These are phyloP conservation scores for Lachnellula arida DNA, from an alignment of 2,329 filamentous ascomycete species.

Conservation along the genomic window DNA sequence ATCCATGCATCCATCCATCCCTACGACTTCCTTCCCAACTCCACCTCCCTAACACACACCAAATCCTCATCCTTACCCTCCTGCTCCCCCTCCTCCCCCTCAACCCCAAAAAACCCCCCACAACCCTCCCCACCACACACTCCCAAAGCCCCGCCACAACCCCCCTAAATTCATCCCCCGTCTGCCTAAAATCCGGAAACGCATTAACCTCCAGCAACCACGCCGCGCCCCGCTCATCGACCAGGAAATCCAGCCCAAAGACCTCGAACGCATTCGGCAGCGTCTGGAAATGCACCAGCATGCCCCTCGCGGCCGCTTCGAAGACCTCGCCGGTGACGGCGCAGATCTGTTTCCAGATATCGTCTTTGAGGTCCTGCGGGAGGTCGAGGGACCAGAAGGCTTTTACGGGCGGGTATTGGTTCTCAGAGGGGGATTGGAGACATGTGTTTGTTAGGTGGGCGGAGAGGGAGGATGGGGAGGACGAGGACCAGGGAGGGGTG, in stretches of 20 bases:
- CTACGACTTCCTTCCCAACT: slow-evolving; percentile 40
- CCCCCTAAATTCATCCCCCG: slow-evolving; percentile 66
- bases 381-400: slow-evolving; percentile 65
- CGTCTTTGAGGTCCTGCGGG: slow-evolving; percentile 37
- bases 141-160: slow-evolving; percentile 75
- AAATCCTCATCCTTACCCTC: slow-evolving; percentile 34
- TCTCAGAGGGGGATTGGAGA: slow-evolving; percentile 58
- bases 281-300: slow-evolving; percentile 89
- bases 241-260: slow-evolving; percentile 86
- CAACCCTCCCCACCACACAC: slow-evolving; percentile 62
- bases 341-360: slow-evolving; percentile 72
- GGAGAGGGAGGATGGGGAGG: slow-evolving; percentile 50
- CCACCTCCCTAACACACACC: slow-evolving; percentile 49
- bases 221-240: slow-evolving; percentile 58
- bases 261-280: slow-evolving; percentile 86
- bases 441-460: slow-evolving; percentile 94
- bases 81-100: slow-evolving; percentile 22
- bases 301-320: slow-evolving; percentile 76
- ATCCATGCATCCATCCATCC: slow-evolving; percentile 19
- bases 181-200: slow-evolving; percentile 94
- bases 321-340: slow-evolving; percentile 71
- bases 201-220: slow-evolving; percentile 92
- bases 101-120: slow-evolving; percentile 63
- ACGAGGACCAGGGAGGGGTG: slow-evolving; percentile 52
- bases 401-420: slow-evolving; percentile 57